phyloP scores from a whole-genome alignment of 2,329 filamentous ascomycete species.

The Rhytidhysteron rufulum region DNA sequence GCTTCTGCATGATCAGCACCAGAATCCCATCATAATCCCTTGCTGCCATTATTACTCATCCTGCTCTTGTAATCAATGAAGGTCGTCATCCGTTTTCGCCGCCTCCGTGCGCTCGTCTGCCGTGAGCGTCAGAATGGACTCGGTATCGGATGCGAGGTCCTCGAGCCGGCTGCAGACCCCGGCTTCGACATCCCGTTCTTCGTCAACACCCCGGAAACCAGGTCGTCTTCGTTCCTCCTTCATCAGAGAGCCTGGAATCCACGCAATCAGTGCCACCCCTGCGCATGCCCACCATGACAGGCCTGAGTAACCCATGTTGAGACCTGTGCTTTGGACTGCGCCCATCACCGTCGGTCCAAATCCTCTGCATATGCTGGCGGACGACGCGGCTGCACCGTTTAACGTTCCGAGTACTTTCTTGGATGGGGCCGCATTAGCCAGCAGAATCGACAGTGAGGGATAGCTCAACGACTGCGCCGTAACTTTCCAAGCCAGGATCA shows the following conservation, averaged over 20 bases:
- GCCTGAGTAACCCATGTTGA: slow-evolving; percentile 77
- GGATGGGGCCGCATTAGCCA: slow-evolving; percentile 83
- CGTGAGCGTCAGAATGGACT: slow-evolving; percentile 30
- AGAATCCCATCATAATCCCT: slow-evolving; percentile 8
- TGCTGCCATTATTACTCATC: slow-evolving; percentile 14
- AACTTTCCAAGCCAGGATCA: slow-evolving; percentile 84
- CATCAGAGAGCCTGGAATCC: slow-evolving; percentile 53
- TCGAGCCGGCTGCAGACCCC: slow-evolving; percentile 19
- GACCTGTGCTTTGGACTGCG: slow-evolving; percentile 74
- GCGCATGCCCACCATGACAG: slow-evolving; percentile 92
- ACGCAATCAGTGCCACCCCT: slow-evolving; percentile 67
- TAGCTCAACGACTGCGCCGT: slow-evolving; percentile 89
- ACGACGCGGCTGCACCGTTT: slow-evolving; percentile 88
- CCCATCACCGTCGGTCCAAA: slow-evolving; percentile 88
- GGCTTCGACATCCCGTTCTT: slow-evolving; percentile 26
- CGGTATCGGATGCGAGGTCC: slow-evolving; percentile 23
- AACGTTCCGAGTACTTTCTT: slow-evolving; percentile 83
- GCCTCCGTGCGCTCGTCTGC: slow-evolving; percentile 25
- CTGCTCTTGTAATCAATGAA: slow-evolving; percentile 9
- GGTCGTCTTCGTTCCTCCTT: slow-evolving; percentile 54
- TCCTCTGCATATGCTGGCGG: slow-evolving; percentile 81
- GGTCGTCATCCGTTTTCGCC: slow-evolving; percentile 4
- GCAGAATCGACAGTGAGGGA: slow-evolving; percentile 82
- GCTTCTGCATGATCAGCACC: slow-evolving; percentile 5
- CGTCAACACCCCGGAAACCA: slow-evolving; percentile 13